These are phyloP conservation scores for Cutaneotrichosporon cavernicola DNA, from an alignment of 1,284 basidiomycete genomes.

Conservation along the genomic window DNA sequence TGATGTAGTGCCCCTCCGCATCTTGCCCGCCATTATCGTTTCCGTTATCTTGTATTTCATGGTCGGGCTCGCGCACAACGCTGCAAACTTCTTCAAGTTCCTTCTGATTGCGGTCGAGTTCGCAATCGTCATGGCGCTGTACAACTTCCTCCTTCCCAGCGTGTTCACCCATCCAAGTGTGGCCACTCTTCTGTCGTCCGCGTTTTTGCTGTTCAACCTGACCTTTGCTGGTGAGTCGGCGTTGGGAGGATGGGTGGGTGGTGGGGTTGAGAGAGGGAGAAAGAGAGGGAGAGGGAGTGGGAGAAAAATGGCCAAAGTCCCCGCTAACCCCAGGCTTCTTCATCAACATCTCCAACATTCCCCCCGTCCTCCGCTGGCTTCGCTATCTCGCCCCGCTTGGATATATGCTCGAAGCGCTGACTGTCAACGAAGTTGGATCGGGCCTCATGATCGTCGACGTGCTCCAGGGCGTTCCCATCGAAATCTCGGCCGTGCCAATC, in stretches of 20 bases:
- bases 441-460: constrained; percentile 76
- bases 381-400: constrained; percentile 60
- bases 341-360: constrained; percentile 74
- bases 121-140: constrained; percentile 76
- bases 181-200: constrained; percentile 76
- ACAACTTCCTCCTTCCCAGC: constrained; percentile 84
- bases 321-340: constrained; percentile 54
- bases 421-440: constrained; percentile 82
- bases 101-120: constrained; percentile 73
- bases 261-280: no score
- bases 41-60: constrained; percentile 94
- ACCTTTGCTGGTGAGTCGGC: constrained; percentile 63
- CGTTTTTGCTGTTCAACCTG: constrained; percentile 72
- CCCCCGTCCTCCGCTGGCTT: constrained; percentile 79
- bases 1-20: constrained; percentile 89
- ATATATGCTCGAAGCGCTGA: constrained; percentile 74
- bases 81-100: constrained; percentile 77
- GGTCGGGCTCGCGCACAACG: constrained; percentile 73
- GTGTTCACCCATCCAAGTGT: constrained; percentile 78
- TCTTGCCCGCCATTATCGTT: constrained; percentile 89
- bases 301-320: neutral
- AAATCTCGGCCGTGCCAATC: constrained; percentile 73
- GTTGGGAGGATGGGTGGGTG: no score
- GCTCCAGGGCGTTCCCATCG: constrained; percentile 74
- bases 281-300: no score